phyloP scores from a whole-genome alignment of 768 basidiomycete species.

The Coprinopsis cinerea region DNA sequence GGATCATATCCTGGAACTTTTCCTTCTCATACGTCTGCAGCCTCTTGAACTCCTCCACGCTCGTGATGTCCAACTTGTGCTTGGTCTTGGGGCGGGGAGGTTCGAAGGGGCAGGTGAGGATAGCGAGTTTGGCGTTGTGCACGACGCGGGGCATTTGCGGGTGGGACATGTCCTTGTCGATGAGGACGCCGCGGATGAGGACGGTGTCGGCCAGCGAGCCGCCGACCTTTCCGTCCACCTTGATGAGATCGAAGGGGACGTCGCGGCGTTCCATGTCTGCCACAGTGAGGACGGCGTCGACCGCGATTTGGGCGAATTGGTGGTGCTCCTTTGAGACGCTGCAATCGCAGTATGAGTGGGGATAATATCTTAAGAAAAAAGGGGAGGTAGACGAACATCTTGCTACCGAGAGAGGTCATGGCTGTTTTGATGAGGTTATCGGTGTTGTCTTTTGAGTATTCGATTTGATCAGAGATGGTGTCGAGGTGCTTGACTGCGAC shows the following conservation, averaged over 20 bases:
- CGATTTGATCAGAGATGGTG: slow-evolving; percentile 83
- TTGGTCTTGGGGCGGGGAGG: slow-evolving; percentile 99
- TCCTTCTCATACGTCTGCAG: slow-evolving; percentile 92
- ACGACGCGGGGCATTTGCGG: slow-evolving; percentile 93
- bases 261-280: slow-evolving; percentile 94
- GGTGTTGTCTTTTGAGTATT: slow-evolving; percentile 77
- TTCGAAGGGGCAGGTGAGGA: slow-evolving; percentile 98
- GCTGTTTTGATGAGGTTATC: slow-evolving; percentile 89
- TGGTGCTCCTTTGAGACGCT: slow-evolving; percentile 96
- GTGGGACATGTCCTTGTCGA: slow-evolving; percentile 99
- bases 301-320: slow-evolving; percentile 96
- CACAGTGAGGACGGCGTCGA: slow-evolving; percentile 92
- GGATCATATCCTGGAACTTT: slow-evolving; percentile 97
- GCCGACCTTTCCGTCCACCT: slow-evolving; percentile 98
- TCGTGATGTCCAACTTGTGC: slow-evolving; percentile 96
- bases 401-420: slow-evolving; percentile 94
- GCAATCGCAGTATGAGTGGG: slow-evolving; percentile 6
- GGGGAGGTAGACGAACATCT: slow-evolving; percentile 63
- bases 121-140: slow-evolving; percentile 87
- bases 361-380: not conserved
- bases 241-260: slow-evolving; percentile 97
- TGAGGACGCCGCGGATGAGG: slow-evolving; percentile 93
- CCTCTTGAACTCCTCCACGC: slow-evolving; percentile 94
- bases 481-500: slow-evolving; percentile 90
- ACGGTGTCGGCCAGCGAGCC: slow-evolving; percentile 93